A percentile compares a stretch with the other conserved stretches of the same genome.
phyloP scores from a whole-genome alignment of 331 rosid genomes.

The Saraca asoca region DNA sequence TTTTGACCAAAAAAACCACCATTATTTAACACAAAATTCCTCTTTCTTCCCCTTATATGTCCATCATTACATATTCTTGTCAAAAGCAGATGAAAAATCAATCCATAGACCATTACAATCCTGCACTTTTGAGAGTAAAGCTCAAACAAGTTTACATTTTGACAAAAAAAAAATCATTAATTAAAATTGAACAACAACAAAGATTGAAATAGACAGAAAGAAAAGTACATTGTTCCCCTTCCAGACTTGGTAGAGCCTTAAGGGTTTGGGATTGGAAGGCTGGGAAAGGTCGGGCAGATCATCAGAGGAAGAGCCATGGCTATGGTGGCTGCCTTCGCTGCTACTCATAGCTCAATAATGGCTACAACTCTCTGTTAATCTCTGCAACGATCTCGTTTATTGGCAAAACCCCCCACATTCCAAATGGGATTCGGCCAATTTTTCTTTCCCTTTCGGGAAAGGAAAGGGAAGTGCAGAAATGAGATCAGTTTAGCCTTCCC shows the following conservation, averaged over 20 bases:
- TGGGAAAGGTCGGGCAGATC: constrained; percentile 29
- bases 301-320: constrained; percentile 39
- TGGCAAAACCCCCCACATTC: constrained; percentile 35
- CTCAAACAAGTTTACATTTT: constrained; percentile 31
- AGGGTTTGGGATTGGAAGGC: constrained; percentile 36
- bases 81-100: too few species aligned
- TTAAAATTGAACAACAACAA: neutral
- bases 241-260: constrained; percentile 76
- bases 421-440: too few species aligned
- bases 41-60: too few species aligned
- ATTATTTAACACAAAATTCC: too few species aligned
- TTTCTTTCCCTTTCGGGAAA: constrained; percentile 31
- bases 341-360: constrained; percentile 10
- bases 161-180: neutral
- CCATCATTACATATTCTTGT: too few species aligned
- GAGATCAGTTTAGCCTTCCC: constrained; percentile 30
- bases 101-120: too few species aligned
- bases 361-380: too few species aligned
- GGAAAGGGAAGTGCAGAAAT: constrained; percentile 33
- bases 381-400: constrained; percentile 34
- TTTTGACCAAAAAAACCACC: neutral
- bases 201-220: neutral
- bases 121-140: too few species aligned
- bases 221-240: constrained; percentile 79
- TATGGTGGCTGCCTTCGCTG: constrained; percentile 20